Evolutionary conservation across 768 basidiomycete species (phyloP).

Genomic region (Termitomyces sp.): DNA sequence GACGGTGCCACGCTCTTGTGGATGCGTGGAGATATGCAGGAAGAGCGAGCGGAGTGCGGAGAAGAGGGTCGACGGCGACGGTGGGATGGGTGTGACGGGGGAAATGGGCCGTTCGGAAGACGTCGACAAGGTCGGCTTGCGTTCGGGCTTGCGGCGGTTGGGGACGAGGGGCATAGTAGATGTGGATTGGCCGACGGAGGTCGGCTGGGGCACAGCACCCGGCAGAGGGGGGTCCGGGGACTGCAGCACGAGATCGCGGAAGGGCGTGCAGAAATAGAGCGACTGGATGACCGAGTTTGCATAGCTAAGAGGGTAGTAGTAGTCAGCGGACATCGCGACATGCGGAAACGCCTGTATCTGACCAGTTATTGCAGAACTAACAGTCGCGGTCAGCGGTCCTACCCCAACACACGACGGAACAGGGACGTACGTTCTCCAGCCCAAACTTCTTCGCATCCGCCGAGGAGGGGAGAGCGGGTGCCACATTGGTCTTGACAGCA

Average conservation of each 20-base stretch:
- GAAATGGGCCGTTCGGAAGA: constrained; percentile 20
- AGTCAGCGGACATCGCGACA: constrained; percentile 12
- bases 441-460: constrained; percentile 89
- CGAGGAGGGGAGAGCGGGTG: constrained; percentile 36
- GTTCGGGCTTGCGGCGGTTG: constrained; percentile 53
- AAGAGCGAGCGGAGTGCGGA: constrained; percentile 94
- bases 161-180: constrained; percentile 28
- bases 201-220: constrained; percentile 15
- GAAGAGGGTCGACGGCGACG: constrained; percentile 71
- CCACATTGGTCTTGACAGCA: constrained; percentile 25
- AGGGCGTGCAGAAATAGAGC: constrained; percentile 91
- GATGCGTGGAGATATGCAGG: constrained; percentile 73
- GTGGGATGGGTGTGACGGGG: constrained; percentile 41
- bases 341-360: constrained; percentile 11
- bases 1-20: constrained; percentile 75
- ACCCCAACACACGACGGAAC: background rate
- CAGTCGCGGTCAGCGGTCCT: constrained; percentile 3
- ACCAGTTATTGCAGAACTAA: constrained; percentile 98
- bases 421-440: constrained; percentile 83
- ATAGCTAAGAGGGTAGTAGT: constrained; percentile 55
- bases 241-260: constrained; percentile 85
- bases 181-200: constrained; percentile 18
- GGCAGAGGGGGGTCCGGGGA: constrained; percentile 47
- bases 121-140: constrained; percentile 31
- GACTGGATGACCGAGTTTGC: constrained; percentile 99